Evolutionary conservation across 805 yeast genomes (phyloP).

Genomic region (Saccharomycopsis fermentans): DNA sequence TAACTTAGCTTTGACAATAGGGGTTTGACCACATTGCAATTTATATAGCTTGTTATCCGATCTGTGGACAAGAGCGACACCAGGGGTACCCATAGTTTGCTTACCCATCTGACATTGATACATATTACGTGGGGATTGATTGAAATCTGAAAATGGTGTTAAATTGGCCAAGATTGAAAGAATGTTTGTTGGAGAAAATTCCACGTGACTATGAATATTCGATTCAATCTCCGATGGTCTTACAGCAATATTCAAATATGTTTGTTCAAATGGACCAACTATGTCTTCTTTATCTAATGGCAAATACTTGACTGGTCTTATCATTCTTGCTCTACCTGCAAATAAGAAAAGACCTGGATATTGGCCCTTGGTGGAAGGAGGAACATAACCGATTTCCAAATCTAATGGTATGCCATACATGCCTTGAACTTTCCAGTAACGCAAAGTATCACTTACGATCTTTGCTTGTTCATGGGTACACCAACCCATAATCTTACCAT

Average conservation of each 20-base stretch:
- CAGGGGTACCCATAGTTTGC: slow-evolving; percentile 99
- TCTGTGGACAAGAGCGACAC: slow-evolving; percentile 86
- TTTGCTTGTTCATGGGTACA: slow-evolving; percentile 82
- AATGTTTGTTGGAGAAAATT: slow-evolving; percentile 89
- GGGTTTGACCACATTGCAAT: slow-evolving; percentile 92
- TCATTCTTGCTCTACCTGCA: slow-evolving; percentile 90
- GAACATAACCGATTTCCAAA: slow-evolving; percentile 90
- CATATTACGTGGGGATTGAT: slow-evolving; percentile 99
- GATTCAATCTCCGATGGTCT: slow-evolving; percentile 82
- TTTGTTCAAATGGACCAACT: slow-evolving; percentile 97
- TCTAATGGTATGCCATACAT: slow-evolving; percentile 68
- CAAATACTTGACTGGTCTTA: slow-evolving; percentile 87
- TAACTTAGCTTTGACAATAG: slow-evolving; percentile 86
- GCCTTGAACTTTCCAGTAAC: slow-evolving; percentile 89
- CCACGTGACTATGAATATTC: slow-evolving; percentile 84
- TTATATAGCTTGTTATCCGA: slow-evolving; percentile 92
- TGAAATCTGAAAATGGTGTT: slow-evolving; percentile 97
- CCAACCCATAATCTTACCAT: slow-evolving; percentile 92
- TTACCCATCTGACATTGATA: slow-evolving; percentile 99
- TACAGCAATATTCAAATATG: slow-evolving; percentile 91
- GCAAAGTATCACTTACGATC: slow-evolving; percentile 76
- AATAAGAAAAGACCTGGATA: slow-evolving; percentile 91
- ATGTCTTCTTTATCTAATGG: slow-evolving; percentile 77
- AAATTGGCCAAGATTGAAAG: slow-evolving; percentile 90
- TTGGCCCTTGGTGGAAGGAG: slow-evolving; percentile 93